phyloP scores from a whole-genome alignment of 345 rosid species.

The Kandelia obovata region DNA sequence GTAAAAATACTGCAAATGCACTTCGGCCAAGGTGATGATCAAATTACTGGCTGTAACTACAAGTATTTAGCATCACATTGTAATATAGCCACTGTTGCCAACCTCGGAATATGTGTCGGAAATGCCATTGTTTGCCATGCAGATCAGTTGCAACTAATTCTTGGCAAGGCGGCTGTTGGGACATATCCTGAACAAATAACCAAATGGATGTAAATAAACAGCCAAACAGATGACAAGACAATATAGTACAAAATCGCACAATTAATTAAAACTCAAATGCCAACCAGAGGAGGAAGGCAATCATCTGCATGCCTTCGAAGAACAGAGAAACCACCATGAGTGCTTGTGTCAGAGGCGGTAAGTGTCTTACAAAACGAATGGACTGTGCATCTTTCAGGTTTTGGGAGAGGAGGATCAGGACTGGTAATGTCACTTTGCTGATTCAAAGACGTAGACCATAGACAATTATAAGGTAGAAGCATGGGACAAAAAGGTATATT shows the following conservation, averaged over 20 bases:
- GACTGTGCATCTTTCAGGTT: constrained; percentile 68
- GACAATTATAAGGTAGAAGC: not conserved
- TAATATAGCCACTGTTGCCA: constrained; percentile 11
- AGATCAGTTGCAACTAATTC: constrained; percentile 92
- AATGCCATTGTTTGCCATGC: constrained; percentile 91
- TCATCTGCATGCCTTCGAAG: constrained; percentile 98
- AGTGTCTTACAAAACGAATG: constrained; percentile 97
- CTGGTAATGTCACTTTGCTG: constrained; percentile 71
- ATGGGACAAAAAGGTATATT: not conserved
- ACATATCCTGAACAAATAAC: constrained; percentile 69
- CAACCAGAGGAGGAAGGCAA: constrained; percentile 94
- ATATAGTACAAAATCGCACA: not conserved
- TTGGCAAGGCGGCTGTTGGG: constrained; percentile 99
- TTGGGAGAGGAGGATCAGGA: constrained; percentile 67
- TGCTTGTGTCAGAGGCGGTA: constrained; percentile 98
- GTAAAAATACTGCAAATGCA: not conserved
- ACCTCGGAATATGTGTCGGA: constrained; percentile 99
- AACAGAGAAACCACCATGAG: constrained; percentile 99
- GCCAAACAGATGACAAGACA: constrained; percentile 4
- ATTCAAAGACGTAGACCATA: constrained; percentile 1
- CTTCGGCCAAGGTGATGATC: not conserved
- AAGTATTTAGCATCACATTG: not conserved
- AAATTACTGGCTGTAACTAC: not conserved
- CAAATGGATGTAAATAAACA: not conserved
- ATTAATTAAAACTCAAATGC: constrained; percentile 16